Evolutionary conservation across 257 asterid species (phyloP).

Genomic region (Gentiana dahurica): DNA sequence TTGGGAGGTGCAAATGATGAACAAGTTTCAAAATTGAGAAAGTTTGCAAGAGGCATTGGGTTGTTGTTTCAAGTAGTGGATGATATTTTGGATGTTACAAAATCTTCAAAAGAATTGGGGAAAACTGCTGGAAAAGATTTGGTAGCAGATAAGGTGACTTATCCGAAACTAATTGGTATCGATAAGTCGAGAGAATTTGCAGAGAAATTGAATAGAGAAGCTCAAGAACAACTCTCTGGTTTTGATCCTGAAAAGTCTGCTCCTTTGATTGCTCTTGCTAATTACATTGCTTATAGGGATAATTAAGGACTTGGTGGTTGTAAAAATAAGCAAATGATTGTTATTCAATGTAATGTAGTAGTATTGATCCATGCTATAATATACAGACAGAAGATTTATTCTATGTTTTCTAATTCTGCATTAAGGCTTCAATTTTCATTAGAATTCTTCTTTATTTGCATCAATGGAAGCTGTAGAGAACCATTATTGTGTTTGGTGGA

Average conservation of each 20-base stretch:
- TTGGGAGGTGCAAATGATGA: neutral
- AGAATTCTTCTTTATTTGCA: too few species aligned
- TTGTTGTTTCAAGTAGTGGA: conserved; percentile 31
- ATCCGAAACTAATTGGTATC: conserved; percentile 48
- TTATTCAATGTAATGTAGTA: too few species aligned
- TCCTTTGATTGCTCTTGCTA: conserved; percentile 47
- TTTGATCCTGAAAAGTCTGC: conserved; percentile 38
- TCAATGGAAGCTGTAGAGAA: too few species aligned
- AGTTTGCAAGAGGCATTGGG: conserved; percentile 17
- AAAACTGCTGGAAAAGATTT: neutral
- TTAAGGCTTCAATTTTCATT: too few species aligned
- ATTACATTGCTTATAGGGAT: conserved; percentile 50
- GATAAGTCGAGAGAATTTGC: conserved; percentile 54
- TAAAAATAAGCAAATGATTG: too few species aligned
- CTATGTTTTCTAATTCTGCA: too few species aligned
- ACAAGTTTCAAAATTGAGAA: neutral
- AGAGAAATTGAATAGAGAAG: conserved; percentile 39
- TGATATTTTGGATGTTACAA: too few species aligned
- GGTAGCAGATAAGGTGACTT: conserved; percentile 48
- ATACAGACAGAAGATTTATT: too few species aligned
- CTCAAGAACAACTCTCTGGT: conserved; percentile 35
- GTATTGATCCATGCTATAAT: too few species aligned
- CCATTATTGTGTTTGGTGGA: too few species aligned
- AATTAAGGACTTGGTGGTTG: neutral
- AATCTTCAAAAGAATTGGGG: too few species aligned